Conservation (phyloP, 305 asterid species). For the Plantago lanceolata region DNA sequence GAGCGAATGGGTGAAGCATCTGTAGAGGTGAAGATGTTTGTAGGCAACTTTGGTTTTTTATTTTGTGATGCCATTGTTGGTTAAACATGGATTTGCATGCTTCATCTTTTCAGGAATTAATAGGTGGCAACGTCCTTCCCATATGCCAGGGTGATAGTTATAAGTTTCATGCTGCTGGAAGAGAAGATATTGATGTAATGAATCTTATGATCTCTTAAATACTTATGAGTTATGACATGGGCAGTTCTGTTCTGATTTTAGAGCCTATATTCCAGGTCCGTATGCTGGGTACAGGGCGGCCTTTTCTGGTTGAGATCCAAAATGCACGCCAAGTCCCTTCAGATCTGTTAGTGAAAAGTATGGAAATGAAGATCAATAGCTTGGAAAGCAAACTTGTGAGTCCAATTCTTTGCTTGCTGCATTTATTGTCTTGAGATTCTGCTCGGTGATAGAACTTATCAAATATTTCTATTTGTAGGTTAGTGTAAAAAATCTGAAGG, state of each 20-base stretch:
- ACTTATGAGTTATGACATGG: constrained; percentile 16
- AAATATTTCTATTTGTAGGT: constrained; percentile 43
- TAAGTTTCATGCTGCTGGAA: constrained; percentile 97
- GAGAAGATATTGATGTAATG: constrained; percentile 95
- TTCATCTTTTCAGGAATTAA: constrained; percentile 58
- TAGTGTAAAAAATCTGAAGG: constrained; percentile 64
- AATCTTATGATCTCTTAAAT: constrained; percentile 18
- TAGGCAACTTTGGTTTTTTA: constrained; percentile 6
- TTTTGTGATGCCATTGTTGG: constrained; percentile 11
- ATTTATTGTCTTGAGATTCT: constrained; percentile 16
- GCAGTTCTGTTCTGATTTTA: constrained; percentile 8
- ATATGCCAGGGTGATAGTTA: constrained; percentile 70
- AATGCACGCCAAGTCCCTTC: constrained; percentile 73
- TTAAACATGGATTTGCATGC: constrained; percentile 9
- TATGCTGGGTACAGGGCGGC: constrained; percentile 93
- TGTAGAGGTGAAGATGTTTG: constrained; percentile 54
- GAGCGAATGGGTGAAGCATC: constrained; percentile 98
- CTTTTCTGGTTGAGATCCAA: constrained; percentile 82
- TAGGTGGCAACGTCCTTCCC: constrained; percentile 79
- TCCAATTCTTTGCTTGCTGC: constrained; percentile 18
- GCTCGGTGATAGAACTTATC: constrained; percentile 23
- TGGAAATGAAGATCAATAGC: constrained; percentile 52
- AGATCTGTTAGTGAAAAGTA: constrained; percentile 57
- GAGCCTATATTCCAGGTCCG: constrained; percentile 55
- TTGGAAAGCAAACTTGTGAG: constrained; percentile 62